These are phyloP conservation scores for Tulasnella sp. DNA, from an alignment of 768 basidiomycete species.

Conservation along the genomic window DNA sequence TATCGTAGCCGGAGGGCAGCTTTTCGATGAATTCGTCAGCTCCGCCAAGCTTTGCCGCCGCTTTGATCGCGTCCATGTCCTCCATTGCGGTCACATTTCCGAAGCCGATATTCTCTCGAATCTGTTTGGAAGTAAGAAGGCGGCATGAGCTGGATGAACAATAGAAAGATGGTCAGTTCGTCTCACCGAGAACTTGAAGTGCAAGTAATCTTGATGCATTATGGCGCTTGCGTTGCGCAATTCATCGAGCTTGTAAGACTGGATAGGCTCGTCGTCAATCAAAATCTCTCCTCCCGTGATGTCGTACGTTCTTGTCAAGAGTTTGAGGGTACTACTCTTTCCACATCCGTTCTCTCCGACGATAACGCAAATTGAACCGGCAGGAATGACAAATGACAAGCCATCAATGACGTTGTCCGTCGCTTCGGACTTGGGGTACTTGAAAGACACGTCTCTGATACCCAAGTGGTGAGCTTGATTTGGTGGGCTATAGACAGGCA, in stretches of 20 bases:
- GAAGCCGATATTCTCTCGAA: slow-evolving; percentile 33
- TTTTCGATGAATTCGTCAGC: slow-evolving; percentile 15
- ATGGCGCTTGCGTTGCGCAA: slow-evolving; percentile 33
- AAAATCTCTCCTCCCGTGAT: slow-evolving; percentile 25
- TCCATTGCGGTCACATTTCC: slow-evolving; percentile 22
- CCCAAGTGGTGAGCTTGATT: not conserved
- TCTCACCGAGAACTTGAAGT: slow-evolving; percentile 27
- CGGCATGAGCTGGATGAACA: not conserved
- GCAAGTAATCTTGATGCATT: slow-evolving; percentile 31
- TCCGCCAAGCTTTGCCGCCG: slow-evolving; percentile 13
- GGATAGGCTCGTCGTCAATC: slow-evolving; percentile 31
- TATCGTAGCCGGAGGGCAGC: slow-evolving; percentile 11
- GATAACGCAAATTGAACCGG: slow-evolving; percentile 42
- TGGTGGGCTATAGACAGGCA: not conserved
- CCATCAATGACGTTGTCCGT: slow-evolving; percentile 23
- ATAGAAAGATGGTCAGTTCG: not conserved
- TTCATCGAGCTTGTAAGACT: slow-evolving; percentile 23
- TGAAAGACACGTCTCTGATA: slow-evolving; percentile 39
- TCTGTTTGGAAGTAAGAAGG: not conserved
- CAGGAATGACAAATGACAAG: slow-evolving; percentile 30
- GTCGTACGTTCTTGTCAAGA: slow-evolving; percentile 21
- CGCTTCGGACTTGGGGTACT: slow-evolving; percentile 33
- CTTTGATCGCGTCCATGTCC: slow-evolving; percentile 7
- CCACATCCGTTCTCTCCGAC: slow-evolving; percentile 46
- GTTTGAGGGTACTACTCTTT: slow-evolving; percentile 25